Percentiles rank a stretch among this genome's conserved stretches.
Evolutionary conservation across 306 rosid genomes (phyloP).

Genomic region (Delonix regia): DNA sequence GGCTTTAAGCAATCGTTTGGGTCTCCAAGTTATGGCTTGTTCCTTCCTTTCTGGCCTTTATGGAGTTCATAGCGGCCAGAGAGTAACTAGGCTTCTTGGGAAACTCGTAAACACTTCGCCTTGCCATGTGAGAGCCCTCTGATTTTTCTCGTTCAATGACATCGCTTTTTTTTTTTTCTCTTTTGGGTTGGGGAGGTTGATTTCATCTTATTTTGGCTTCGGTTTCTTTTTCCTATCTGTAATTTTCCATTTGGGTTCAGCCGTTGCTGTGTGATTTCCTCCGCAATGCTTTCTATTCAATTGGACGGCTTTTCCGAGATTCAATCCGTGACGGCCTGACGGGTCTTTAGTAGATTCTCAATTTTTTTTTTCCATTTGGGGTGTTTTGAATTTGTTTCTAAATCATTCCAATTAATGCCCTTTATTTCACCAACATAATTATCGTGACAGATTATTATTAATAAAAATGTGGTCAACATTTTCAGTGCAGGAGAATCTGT

Average conservation of each 20-base stretch:
- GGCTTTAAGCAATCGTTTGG: slow-evolving; percentile 32
- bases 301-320: slow-evolving; percentile 40
- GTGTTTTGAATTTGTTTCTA: slow-evolving; percentile 42
- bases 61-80: slow-evolving; percentile 17
- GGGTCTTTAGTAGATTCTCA: slow-evolving; percentile 43
- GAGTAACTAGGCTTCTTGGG: slow-evolving; percentile 34
- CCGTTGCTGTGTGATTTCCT: slow-evolving; percentile 33
- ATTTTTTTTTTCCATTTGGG: slow-evolving; percentile 19
- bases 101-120: slow-evolving; percentile 16
- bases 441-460: slow-evolving; percentile 10
- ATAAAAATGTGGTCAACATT: not conserved
- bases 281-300: slow-evolving; percentile 41
- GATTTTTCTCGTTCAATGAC: slow-evolving; percentile 27
- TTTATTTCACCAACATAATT: slow-evolving; percentile 30
- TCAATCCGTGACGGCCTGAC: slow-evolving; percentile 32
- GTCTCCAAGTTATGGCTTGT: slow-evolving; percentile 17
- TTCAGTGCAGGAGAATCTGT: slow-evolving; percentile 40
- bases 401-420: slow-evolving; percentile 42
- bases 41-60: slow-evolving; percentile 1
- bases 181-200: not conserved
- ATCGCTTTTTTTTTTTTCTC: slow-evolving; percentile 24
- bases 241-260: slow-evolving; percentile 44
- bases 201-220: slow-evolving; percentile 35
- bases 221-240: slow-evolving; percentile 22
- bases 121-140: slow-evolving; percentile 31